Conservation (phyloP, 805 yeast genomes). For the Cyberlindnera galapagoensis region DNA sequence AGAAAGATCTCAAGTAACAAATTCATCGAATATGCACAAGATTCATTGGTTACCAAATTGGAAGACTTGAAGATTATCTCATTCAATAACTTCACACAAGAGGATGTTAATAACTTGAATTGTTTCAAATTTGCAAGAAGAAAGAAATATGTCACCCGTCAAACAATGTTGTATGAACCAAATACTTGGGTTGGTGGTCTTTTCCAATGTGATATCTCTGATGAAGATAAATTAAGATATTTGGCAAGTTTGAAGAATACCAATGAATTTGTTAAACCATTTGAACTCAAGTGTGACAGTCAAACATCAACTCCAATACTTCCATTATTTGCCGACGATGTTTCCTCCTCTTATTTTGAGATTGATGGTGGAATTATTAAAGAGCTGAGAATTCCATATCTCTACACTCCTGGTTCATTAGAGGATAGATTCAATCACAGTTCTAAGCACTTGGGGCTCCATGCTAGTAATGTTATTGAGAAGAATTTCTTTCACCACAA, state of each 20-base stretch:
- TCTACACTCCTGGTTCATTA: slow-evolving; percentile 41
- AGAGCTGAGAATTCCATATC: slow-evolving; percentile 46
- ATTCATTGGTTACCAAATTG: slow-evolving; percentile 3
- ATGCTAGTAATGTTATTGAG: slow-evolving; percentile 2
- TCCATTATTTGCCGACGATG: slow-evolving; percentile 56
- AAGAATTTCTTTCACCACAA: slow-evolving; percentile 8
- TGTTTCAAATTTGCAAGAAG: slow-evolving; percentile 59
- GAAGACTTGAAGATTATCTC: slow-evolving; percentile 11
- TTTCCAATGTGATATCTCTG: slow-evolving; percentile 41
- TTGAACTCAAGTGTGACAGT: slow-evolving; percentile 30
- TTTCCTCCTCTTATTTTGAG: slow-evolving; percentile 41
- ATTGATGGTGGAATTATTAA: slow-evolving; percentile 19
- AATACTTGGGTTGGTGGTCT: slow-evolving; percentile 59
- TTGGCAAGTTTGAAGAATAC: slow-evolving; percentile 14
- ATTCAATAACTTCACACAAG: slow-evolving; percentile 9
- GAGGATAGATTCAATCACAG: slow-evolving; percentile 29
- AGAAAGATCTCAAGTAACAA: slow-evolving; percentile 7
- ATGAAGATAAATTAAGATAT: slow-evolving; percentile 22
- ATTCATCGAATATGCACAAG: slow-evolving; percentile 18
- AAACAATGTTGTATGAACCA: slow-evolving; percentile 44
- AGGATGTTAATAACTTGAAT: slow-evolving; percentile 22
- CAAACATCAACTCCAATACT: slow-evolving; percentile 37
- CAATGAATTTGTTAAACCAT: slow-evolving; percentile 6
- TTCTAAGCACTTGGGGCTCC: slow-evolving; percentile 20
- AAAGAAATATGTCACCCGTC: slow-evolving; percentile 41